Base-by-base conservation (phyloP, 2,329 filamentous ascomycete genomes). In the Paecilomyces niveus region DNA sequence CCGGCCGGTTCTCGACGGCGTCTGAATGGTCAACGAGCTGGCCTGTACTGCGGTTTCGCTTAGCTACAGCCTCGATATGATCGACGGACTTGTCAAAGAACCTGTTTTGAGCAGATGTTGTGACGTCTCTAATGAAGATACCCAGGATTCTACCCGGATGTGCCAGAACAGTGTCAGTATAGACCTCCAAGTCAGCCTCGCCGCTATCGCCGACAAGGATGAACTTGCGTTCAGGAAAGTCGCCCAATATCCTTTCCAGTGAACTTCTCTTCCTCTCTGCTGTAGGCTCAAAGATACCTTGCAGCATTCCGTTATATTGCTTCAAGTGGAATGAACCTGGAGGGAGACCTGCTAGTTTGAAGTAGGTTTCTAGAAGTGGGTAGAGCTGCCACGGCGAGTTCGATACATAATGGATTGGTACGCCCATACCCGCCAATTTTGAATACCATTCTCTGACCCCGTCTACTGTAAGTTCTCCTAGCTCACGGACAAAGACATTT, bases 381-480 rank as follows among this genome's bases (percentile, higher is more conserved):
- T 90, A 99, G 6, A 99, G 82, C 72, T 99, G 95, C 95, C 95
- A 99, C 0, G 94, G 94, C 55, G 93, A 96, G 74, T 99, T 99
- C n/a, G 94, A 99, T 63, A 96, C 95, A 72, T 99, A 99, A 71
- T 99, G 95, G 56, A 99, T 83, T 66, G 87, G 85, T 24, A 97
- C 93, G 18, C 92, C 92, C 77, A 93, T 85, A 21, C 86, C 80
- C 45, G 89, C 83, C 75, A 99, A 81, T 21, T 81, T 81, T 35
- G 80, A 85, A 70, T 97, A 99, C 93, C 94, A 97, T 62, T 95
- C 90, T 59, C 81, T 84, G 21, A 97, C 92, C 1, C 94, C 94
- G 15, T 92, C 88, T 22, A 99, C 86, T 0, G 86, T 91, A 53
- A 97, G 80, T 60, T 93, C 91, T 2, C 77, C 80, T 1, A 97